A percentile compares a stretch with the other conserved stretches of the same genome.
Conservation (phyloP, 2,329 filamentous ascomycete genomes). For the Arthrocladium fulminans region DNA sequence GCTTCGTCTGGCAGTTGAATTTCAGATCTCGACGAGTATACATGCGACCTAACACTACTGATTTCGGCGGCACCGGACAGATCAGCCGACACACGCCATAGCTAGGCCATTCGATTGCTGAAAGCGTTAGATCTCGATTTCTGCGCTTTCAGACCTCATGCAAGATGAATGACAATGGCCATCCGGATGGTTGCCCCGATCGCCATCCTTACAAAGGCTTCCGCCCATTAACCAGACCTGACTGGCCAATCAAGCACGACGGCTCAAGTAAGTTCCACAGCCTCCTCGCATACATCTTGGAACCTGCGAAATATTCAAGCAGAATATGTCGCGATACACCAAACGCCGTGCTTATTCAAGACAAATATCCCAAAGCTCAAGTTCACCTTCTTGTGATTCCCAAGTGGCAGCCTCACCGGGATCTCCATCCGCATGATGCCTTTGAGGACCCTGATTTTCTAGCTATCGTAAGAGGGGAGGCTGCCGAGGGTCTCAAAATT, state of each 20-base stretch:
- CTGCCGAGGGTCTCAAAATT: constrained; percentile 50
- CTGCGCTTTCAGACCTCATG: background rate
- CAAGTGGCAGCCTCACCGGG: constrained; percentile 52
- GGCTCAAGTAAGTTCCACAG: background rate
- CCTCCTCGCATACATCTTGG: constrained; percentile 56
- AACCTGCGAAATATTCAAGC: constrained; percentile 53
- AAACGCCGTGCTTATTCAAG: constrained; percentile 68
- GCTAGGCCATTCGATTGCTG: no score
- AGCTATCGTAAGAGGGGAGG: constrained; percentile 51
- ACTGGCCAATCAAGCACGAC: constrained; percentile 7
- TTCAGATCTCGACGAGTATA: no score
- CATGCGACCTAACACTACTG: no score
- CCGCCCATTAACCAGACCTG: background rate
- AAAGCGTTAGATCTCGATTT: no score
- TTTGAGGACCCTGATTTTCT: constrained; percentile 65
- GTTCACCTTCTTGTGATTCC: constrained; percentile 85
- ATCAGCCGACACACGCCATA: no score
- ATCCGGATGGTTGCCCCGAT: background rate
- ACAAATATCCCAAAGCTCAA: constrained; percentile 75
- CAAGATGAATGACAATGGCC: background rate
- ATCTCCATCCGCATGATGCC: constrained; percentile 66
- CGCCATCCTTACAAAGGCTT: constrained; percentile 4
- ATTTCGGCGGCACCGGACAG: no score
- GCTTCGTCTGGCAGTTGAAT: no score
- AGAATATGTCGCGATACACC: constrained; percentile 56